Base-by-base conservation (phyloP, 768 basidiomycete genomes). In the Amanita rubescens region DNA sequence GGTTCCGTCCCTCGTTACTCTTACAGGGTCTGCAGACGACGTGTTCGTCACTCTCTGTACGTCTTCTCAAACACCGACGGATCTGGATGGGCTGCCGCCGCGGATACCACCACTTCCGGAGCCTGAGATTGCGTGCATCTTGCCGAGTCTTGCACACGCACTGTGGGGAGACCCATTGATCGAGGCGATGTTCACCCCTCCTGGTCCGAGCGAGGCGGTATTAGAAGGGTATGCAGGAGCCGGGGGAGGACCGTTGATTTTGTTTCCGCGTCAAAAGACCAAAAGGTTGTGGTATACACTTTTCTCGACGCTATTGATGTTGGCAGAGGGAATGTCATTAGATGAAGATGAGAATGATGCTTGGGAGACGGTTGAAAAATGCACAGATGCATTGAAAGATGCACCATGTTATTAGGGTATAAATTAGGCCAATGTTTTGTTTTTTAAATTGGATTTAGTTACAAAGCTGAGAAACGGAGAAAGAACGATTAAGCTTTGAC, bases 141-240 rank as follows among this genome's bases (percentile, higher is more conserved):
- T 80, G 49, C 70, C 82, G 33, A 69, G 71, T 58, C 47, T 81
- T 57, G 61, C 74, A 1, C 80, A 77, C 58, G 81, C 84, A 11
- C 57, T 89, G 20, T 90, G 85, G 81, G 87, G 85, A 25, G 88
- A 90, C 63, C 88, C 88, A 9, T 67, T 90, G 35, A 72, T 88
- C 34, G 88, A 90, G 64, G 71, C 75, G 4, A 74, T 82, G 59
- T 85, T 89, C 70, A 60, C 80, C 44, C 70, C 73, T 0, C 69
- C 71, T 0, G 72, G 71, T 11, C 78, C 79, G 15, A 75, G 69
- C 38, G 57, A 57, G 25, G 82, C 80, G 3, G 65, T 88, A 17
- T 64, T 74, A 46, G 81, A 86, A 64, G 87, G 82, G 1, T 90
- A 90, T 60, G 64, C 65, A 38, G 67, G 52, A 2, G 71, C 71